Base-by-base conservation (phyloP, 192 early-diverging fungal genomes). In the Backusella liffmaniae region DNA sequence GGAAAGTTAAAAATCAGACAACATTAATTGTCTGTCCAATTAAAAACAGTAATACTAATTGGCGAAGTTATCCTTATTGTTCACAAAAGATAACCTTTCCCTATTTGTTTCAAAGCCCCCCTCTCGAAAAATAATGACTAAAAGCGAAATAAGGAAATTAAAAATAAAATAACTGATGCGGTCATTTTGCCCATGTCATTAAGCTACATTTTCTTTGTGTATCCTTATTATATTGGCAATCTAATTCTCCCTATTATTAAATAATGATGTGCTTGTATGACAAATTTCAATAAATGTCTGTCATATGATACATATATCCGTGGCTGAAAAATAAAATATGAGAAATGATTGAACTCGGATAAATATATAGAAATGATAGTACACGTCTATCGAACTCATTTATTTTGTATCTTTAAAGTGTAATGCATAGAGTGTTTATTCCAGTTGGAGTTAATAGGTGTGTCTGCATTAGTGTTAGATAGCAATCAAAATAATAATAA, bases 51-150 rank as follows among this genome's bases (percentile, higher is more conserved):
- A 15, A 66, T 41, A 23, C 13, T 73, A 73, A 73, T 65, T 73
- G 30, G 67, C 67, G 42, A 72, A 72, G 26, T 72, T 72, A 30
- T 46, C 70, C 44, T 72, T 72, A 70, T 72, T 72, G 70, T 72
- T 29, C 41, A 46, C 56, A 62, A 62, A 62, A 29, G 56, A 62
- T 62, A 62, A 29, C 56, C 56, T 62, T 62, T 62, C 56, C 56
- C 67, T 69, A 36, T 68, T 68, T 68, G 67, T 69, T 69, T 35
- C 67, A 69, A 35, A 41, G 21, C 35, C 18, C 36, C 6, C 10
- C 9, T 21, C 15, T 36, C 18, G 30, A 35, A 21, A 67, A 18
- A 36, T 36, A 68, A 36, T 21, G 35, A 68, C 26, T 12, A 62
- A 29, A 29, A 56, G 37, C n/a, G 56, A 59, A 26, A 59, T 59